These are phyloP conservation scores for Crepidotus variabilis DNA, from an alignment of 768 basidiomycete genomes.

Conservation along the genomic window DNA sequence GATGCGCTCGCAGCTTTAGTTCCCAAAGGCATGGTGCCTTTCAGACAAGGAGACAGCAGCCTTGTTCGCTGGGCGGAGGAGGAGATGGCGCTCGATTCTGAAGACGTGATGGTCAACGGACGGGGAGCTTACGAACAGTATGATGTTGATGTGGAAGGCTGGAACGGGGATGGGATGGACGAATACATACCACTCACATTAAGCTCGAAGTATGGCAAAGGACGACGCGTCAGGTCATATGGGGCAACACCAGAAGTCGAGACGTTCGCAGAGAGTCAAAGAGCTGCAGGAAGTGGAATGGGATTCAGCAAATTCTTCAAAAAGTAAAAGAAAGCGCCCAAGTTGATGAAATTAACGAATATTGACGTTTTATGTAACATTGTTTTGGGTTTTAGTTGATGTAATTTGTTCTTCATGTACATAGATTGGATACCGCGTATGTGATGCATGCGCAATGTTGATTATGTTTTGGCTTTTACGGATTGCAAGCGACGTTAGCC, in stretches of 20 bases:
- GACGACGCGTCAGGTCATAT: conserved; percentile 17
- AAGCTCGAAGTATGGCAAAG: conserved; percentile 20
- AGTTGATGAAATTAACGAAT: not conserved
- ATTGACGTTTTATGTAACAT: not conserved
- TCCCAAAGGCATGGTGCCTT: conserved; percentile 18
- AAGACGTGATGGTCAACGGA: conserved; percentile 44
- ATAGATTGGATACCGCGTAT: too few species aligned
- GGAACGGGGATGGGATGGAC: conserved; percentile 25
- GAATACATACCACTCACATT: conserved; percentile 45
- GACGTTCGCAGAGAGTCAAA: conserved; percentile 17
- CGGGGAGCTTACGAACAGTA: conserved; percentile 11
- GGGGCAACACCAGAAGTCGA: conserved; percentile 23
- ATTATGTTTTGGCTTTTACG: too few species aligned
- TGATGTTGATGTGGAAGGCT: conserved; percentile 22
- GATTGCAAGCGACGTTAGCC: too few species aligned
- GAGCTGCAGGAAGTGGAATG: conserved; percentile 10
- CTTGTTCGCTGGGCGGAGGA: conserved; percentile 47
- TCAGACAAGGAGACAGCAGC: conserved; percentile 34
- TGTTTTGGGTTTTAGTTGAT: not conserved
- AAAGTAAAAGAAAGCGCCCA: conserved; percentile 6
- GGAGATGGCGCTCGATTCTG: conserved; percentile 37
- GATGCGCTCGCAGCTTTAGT: conserved; percentile 12
- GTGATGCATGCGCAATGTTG: too few species aligned
- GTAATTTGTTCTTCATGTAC: not conserved
- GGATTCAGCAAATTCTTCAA: conserved; percentile 12